Conservation (phyloP, 768 basidiomycete genomes). For the Leccinellum luteum region DNA sequence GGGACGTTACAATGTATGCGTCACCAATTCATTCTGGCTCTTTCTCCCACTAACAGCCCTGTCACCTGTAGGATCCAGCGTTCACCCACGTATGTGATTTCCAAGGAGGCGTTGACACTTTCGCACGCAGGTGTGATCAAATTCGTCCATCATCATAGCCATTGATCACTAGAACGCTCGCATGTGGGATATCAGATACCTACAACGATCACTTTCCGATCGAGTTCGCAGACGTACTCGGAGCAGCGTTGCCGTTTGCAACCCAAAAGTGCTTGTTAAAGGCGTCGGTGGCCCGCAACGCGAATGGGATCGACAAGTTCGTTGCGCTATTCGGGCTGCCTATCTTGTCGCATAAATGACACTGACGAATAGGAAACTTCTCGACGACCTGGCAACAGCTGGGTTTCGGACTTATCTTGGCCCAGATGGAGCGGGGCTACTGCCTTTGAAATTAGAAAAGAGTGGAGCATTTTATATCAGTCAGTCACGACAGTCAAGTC, state of each 20-base stretch:
- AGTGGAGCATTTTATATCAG: conserved; percentile 41
- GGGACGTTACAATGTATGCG: conserved; percentile 28
- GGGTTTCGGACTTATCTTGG: conserved; percentile 31
- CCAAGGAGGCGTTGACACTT: conserved; percentile 5
- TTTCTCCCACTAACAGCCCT: conserved; percentile 24
- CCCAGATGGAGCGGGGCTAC: conserved; percentile 36
- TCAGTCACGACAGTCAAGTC: conserved; percentile 13
- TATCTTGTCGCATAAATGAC: neutral
- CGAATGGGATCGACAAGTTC: conserved; percentile 25
- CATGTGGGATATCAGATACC: conserved; percentile 11
- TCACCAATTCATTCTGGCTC: conserved; percentile 10
- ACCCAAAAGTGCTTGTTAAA: conserved; percentile 16
- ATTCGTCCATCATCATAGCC: neutral
- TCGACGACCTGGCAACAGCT: conserved; percentile 29
- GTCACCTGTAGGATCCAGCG: neutral
- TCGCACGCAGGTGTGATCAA: conserved; percentile 14
- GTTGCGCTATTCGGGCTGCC: neutral
- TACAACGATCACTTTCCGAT: conserved; percentile 27
- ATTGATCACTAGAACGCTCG: neutral
- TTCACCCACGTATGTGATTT: conserved; percentile 21
- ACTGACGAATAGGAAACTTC: conserved; percentile 31
- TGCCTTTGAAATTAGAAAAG: conserved; percentile 30
- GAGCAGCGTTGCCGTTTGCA: conserved; percentile 21
- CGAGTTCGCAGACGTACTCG: conserved; percentile 26
- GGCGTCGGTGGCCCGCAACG: neutral